Base-by-base conservation (phyloP, 2,329 filamentous ascomycete species). In the Fusarium bulbicola region DNA sequence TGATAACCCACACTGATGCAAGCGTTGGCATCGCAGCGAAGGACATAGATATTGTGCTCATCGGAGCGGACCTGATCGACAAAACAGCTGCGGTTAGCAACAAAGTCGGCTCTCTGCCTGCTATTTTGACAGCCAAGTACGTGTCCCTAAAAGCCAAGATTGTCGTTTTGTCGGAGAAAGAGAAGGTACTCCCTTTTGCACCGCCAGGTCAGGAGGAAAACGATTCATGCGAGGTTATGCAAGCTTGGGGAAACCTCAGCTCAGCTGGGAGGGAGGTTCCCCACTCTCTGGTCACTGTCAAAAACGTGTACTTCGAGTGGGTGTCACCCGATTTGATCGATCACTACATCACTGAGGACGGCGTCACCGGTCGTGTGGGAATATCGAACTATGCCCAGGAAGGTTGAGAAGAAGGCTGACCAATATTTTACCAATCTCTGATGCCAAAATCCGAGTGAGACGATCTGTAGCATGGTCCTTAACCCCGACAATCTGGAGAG, bases 11-110 rank as follows among this genome's bases (percentile, higher is more conserved):
- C 70, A 87, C 91, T 1, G 90, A 92, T 76, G 88, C 89, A n/a
- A 86, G 87, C 5, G 85, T 87, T 9, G 89, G 87, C 2, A 78
- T 88, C 15, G 88, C 89, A 3, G 84, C 87, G 7, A 75, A 79
- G 24, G 82, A 79, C n/a, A 82, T 88, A 7, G 86, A 92, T 72
- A 59, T 91, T 3, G 81, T 93, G 5, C 80, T 93, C 7, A 81
- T 93, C 3, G 91, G 91, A 3, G 90, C 91, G 4, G 91, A 93
- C 76, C 82, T 88, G 9, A 90, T 93, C 61, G 86, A 87, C 18
- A 78, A 81, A 1, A 78, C 81, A 2, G 91, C 90, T 5, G 86
- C 88, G 36, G 87, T 92, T 24, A 90, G 86, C 78, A 93, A 93
- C 80, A 93, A 93, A 79, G 90, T 86, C 0, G 91, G 91, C 1